These are phyloP conservation scores for Erodium moschatum DNA, from an alignment of 441 rosid species.

Conservation along the genomic window DNA sequence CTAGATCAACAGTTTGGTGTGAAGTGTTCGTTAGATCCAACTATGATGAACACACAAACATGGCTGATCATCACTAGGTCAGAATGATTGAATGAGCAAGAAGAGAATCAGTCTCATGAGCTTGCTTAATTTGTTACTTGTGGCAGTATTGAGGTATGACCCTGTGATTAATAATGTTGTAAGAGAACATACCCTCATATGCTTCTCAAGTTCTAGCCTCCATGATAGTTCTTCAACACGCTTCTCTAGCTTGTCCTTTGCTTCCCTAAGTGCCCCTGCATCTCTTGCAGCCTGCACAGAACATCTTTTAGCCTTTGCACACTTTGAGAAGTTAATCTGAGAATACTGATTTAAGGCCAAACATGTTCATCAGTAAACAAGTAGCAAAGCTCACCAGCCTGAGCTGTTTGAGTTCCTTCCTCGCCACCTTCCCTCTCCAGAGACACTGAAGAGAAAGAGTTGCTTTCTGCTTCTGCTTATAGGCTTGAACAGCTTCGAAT, in stretches of 20 bases:
- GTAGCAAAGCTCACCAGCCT: slow-evolving; percentile 40
- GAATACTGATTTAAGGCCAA: not conserved
- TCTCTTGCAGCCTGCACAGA: slow-evolving; percentile 66
- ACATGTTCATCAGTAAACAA: not conserved
- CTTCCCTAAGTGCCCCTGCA: slow-evolving; percentile 72
- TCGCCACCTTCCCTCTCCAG: slow-evolving; percentile 54
- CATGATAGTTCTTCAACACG: slow-evolving; percentile 66
- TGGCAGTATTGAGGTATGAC: not conserved
- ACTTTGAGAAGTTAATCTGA: not conserved
- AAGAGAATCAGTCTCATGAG: not conserved
- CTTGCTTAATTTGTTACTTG: not conserved
- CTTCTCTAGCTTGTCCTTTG: slow-evolving; percentile 71
- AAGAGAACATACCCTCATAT: slow-evolving; percentile 42
- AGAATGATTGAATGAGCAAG: too few species aligned
- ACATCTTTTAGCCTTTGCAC: slow-evolving; percentile 8
- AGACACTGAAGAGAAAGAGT: slow-evolving; percentile 46
- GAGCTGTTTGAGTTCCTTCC: slow-evolving; percentile 59
- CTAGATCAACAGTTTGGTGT: too few species aligned
- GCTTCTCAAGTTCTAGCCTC: slow-evolving; percentile 62
- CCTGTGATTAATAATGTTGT: not conserved
- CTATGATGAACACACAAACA: too few species aligned
- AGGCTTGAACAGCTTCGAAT: slow-evolving; percentile 36
- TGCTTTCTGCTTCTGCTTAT: slow-evolving; percentile 40
- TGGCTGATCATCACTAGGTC: too few species aligned
- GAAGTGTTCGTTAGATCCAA: too few species aligned